Conservation (phyloP, 179 eudicot species). For the Beta macrorhiza region DNA sequence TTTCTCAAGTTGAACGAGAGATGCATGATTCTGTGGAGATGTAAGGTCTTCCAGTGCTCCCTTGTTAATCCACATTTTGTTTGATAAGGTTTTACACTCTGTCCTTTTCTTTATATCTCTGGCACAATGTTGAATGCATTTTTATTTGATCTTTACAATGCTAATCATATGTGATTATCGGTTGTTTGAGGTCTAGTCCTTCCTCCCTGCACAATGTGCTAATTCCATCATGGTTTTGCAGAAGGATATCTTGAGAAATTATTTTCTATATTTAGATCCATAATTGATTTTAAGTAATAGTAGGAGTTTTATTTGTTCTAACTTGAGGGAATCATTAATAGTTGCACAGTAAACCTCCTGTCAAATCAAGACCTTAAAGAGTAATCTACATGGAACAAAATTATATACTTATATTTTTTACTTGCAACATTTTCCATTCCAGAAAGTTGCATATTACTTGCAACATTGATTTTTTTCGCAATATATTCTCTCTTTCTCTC, state of each 20-base stretch:
- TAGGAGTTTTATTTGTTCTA: no score
- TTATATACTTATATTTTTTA: no score
- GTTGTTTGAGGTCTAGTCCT: neutral
- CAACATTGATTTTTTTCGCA: no score
- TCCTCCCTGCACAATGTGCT: neutral
- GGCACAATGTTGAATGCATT: neutral
- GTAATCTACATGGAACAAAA: no score
- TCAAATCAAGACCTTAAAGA: no score
- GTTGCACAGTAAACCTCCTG: no score
- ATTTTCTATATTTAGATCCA: neutral
- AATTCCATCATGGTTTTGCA: neutral
- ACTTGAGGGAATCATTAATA: no score
- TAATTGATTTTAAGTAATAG: neutral
- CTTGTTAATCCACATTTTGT: neutral
- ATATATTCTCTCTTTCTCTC: no score
- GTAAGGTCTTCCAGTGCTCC: neutral
- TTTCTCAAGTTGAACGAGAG: neutral
- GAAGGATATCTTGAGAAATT: neutral
- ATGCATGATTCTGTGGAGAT: neutral
- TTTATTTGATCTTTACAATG: no score
- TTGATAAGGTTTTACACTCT: neutral
- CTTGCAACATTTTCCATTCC: no score
- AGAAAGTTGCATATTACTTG: no score
- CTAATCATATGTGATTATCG: neutral
- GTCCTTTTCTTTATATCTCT: neutral